Evolutionary conservation across 78 protist species (phyloP).

Genomic region (Salpingoeca rosetta): DNA sequence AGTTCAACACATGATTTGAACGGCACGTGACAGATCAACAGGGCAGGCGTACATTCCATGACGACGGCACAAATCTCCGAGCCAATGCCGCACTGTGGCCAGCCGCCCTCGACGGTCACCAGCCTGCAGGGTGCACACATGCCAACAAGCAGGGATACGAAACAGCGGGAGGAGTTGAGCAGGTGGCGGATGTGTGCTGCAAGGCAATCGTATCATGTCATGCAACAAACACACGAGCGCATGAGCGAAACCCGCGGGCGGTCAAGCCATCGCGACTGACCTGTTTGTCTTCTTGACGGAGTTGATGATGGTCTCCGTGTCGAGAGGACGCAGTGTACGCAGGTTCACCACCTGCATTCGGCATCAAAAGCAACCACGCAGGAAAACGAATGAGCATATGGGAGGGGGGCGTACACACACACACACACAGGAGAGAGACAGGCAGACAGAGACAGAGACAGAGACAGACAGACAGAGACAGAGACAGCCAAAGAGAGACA

Average conservation of each 20-base stretch:
- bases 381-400: no score
- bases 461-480: neutral
- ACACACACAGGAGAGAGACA: neutral
- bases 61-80: conserved; percentile 82
- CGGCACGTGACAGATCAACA: neutral
- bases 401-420: no score
- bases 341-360: conserved; percentile 85
- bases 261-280: neutral
- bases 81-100: conserved; percentile 86
- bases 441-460: neutral
- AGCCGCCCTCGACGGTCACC: conserved; percentile 88
- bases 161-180: no score
- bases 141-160: no score
- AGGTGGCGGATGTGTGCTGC: no score
- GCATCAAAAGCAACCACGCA: no score
- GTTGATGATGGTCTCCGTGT: conserved; percentile 68
- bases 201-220: no score
- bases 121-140: no score
- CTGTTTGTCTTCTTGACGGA: conserved; percentile 89
- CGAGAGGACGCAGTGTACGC: conserved; percentile 89
- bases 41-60: conserved; percentile 52
- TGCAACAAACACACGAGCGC: no score
- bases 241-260: no score
- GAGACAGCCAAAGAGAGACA: neutral
- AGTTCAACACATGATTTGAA: neutral